Evolutionary conservation across 106 monocot genomes (phyloP), one percentile per base, ranked within the genome.

Genomic region (Dendrobium huoshanense): DNA sequence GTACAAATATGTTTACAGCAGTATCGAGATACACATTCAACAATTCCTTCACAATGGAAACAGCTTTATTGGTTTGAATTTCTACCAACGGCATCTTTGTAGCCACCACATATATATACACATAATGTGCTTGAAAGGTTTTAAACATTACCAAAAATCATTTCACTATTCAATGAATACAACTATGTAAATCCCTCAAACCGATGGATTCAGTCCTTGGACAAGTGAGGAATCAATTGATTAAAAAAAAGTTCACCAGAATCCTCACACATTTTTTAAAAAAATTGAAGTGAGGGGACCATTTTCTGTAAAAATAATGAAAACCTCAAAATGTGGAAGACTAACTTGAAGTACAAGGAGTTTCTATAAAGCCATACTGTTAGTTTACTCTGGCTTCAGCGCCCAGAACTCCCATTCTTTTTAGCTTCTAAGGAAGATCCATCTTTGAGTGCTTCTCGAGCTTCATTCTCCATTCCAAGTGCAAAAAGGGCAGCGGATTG

Each of bases 391-490:
- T 25, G 64, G 22, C 44, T 44, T 74, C 74, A 74, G 74, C 43
- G 74, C 13, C 72, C 72, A 40, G 72, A 15, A 37, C 17, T 75
- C 48, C 10, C 49, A 16, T 75, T 84, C 67, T 75, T 88, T 44
- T 82, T 91, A 73, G 68, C 37, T 85, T 91, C 91, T 16, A 88
- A 48, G 24, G 59, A 76, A 2, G 84, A 86, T 1, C 84, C 91
- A 24, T 91, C 91, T 81, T 86, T 88, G 24, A 91, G 75, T 20
- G 82, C 84, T 79, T 88, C 91, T 61, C 78, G 82, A 54, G 88
- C 86, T 79, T 91, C 86, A 65, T 75, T 82, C 76, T 91, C 86
- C 86, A 86, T 86, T 75, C 88, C 88, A 20, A 88, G 88, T 3
- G 81, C 80, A 27, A 58, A 86, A 42, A 91, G 85, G 49, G 88